A percentile compares a stretch with the other conserved stretches of the same genome.
Evolutionary conservation across 768 basidiomycete species (phyloP).

Genomic region (Xerocomus potaroensis): DNA sequence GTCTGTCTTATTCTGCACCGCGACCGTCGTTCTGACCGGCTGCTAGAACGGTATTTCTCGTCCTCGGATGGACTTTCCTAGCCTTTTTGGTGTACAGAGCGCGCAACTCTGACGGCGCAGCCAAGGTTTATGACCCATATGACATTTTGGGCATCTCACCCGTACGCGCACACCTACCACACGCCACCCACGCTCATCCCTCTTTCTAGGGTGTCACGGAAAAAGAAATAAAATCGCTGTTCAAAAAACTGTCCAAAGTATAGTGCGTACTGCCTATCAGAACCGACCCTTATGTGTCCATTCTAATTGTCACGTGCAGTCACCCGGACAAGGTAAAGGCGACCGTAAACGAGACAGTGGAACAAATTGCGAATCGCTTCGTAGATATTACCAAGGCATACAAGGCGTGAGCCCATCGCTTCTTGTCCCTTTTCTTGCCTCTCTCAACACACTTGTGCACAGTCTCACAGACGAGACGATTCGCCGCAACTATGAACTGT

Average conservation of each 20-base stretch:
- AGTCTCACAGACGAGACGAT: constrained; percentile 91
- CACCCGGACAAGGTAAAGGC: constrained; percentile 96
- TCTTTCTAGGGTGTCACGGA: constrained; percentile 55
- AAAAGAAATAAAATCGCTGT: constrained; percentile 94
- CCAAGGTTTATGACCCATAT: constrained; percentile 90
- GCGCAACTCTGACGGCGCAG: constrained; percentile 48
- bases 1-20: constrained; percentile 33
- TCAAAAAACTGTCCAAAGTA: constrained; percentile 83
- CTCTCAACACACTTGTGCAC: not conserved
- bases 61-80: constrained; percentile 72
- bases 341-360: constrained; percentile 76
- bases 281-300: not conserved
- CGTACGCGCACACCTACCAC: constrained; percentile 26
- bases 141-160: constrained; percentile 79
- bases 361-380: constrained; percentile 81
- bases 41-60: constrained; percentile 53
- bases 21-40: not conserved
- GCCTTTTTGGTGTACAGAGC: constrained; percentile 66
- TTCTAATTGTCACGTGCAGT: constrained; percentile 37
- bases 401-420: constrained; percentile 66
- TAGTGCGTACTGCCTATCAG: constrained; percentile 63
- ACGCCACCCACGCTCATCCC: not conserved
- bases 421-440: not conserved
- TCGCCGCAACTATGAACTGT: constrained; percentile 83
- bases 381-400: constrained; percentile 97